phyloP scores from a whole-genome alignment of 192 early-diverging fungal genomes.

The Coemansia sp. region DNA sequence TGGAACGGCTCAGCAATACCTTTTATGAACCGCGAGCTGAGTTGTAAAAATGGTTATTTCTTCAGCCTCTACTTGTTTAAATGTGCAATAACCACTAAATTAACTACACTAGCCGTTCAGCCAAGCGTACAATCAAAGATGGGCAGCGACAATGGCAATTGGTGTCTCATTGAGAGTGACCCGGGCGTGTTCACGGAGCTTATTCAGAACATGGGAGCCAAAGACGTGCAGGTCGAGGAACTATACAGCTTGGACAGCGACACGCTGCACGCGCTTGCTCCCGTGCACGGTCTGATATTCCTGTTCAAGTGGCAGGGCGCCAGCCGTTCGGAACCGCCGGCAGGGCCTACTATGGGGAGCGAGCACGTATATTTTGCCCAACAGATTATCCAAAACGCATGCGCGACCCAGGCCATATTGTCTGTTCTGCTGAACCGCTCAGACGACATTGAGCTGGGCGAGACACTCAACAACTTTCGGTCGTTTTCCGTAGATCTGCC shows the following conservation, averaged over 20 bases:
- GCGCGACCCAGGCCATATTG: constrained; percentile 83
- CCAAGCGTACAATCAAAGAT: constrained; percentile 14
- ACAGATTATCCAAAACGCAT: constrained; percentile 81
- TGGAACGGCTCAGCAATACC: too few relatives aligned
- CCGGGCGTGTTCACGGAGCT: constrained; percentile 87
- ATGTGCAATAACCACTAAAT: too few relatives aligned
- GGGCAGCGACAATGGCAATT: constrained; percentile 63
- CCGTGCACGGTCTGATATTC: constrained; percentile 79
- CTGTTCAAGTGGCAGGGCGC: constrained; percentile 73
- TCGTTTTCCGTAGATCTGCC: constrained; percentile 70
- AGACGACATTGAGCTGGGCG: constrained; percentile 66
- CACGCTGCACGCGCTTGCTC: constrained; percentile 63
- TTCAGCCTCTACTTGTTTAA: too few relatives aligned
- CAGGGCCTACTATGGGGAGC: constrained; percentile 23
- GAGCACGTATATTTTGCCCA: constrained; percentile 70
- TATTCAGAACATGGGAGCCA: constrained; percentile 70
- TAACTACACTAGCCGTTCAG: too few relatives aligned
- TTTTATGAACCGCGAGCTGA: too few relatives aligned
- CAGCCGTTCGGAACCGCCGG: constrained; percentile 5
- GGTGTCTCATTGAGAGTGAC: constrained; percentile 87
- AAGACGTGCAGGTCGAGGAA: constrained; percentile 76
- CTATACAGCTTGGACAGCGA: constrained; percentile 72
- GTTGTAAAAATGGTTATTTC: too few relatives aligned
- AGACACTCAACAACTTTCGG: constrained; percentile 65
- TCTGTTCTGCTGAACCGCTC: constrained; percentile 67